Percentiles rank a stretch among this genome's conserved stretches.
These are phyloP conservation scores for Globisporangium echinulatum DNA, from an alignment of 352 stramenopile genomes.

Conservation along the genomic window DNA sequence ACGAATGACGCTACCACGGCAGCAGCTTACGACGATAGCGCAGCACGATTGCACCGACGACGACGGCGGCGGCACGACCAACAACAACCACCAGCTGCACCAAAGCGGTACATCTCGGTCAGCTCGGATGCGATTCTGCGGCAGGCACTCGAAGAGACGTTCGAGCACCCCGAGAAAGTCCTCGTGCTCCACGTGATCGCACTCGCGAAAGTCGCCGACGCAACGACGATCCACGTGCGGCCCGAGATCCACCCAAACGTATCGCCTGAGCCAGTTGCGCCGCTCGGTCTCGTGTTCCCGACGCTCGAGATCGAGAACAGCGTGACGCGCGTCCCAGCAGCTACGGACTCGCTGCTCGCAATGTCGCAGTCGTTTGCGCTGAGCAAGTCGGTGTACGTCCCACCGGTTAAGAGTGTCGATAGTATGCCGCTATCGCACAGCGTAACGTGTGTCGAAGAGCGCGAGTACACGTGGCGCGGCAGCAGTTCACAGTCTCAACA, in stretches of 20 bases:
- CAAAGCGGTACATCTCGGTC: slow-evolving; percentile 56
- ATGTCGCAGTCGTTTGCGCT: slow-evolving; percentile 30
- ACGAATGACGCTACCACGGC: not conserved
- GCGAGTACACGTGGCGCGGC: slow-evolving; percentile 35
- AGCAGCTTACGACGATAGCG: not conserved
- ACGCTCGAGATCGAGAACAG: slow-evolving; percentile 49
- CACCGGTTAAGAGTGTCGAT: slow-evolving; percentile 31
- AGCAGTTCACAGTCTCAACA: not conserved
- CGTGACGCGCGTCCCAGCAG: slow-evolving; percentile 28
- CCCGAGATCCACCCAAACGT: slow-evolving; percentile 77
- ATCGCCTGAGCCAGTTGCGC: slow-evolving; percentile 65
- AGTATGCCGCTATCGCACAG: slow-evolving; percentile 34
- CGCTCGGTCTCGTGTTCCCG: slow-evolving; percentile 65
- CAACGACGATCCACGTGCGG: slow-evolving; percentile 62
- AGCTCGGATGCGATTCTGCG: slow-evolving; percentile 45
- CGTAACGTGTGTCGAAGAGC: slow-evolving; percentile 38
- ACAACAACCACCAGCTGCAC: not conserved
- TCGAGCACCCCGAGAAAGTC: slow-evolving; percentile 45
- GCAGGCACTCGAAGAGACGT: slow-evolving; percentile 59
- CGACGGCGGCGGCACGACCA: not conserved
- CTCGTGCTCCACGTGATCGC: slow-evolving; percentile 75
- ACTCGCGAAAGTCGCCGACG: slow-evolving; percentile 39
- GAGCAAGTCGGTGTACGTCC: slow-evolving; percentile 57
- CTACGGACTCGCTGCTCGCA: slow-evolving; percentile 21
- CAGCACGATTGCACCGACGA: not conserved